These are phyloP conservation scores for Pseudophaeomoniella oleicola DNA, from an alignment of 2,329 filamentous ascomycete species.

Conservation along the genomic window DNA sequence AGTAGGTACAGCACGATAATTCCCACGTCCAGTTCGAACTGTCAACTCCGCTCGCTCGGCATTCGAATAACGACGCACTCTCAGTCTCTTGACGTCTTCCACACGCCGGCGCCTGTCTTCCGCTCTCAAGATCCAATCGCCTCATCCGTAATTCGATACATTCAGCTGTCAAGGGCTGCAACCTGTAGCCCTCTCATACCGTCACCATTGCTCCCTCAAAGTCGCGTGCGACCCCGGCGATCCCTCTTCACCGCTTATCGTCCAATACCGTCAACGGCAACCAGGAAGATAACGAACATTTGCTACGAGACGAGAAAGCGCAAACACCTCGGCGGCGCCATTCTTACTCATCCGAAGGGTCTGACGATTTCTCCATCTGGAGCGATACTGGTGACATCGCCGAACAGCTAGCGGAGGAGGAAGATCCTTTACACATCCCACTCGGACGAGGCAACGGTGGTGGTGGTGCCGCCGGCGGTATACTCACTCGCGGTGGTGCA, in stretches of 20 bases:
- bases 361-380: slow-evolving; percentile 65
- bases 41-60: no score
- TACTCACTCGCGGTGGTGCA: slow-evolving; percentile 16
- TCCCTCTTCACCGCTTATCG: slow-evolving; percentile 65
- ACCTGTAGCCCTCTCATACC: slow-evolving; percentile 57
- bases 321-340: slow-evolving; percentile 36
- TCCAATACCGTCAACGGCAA: slow-evolving; percentile 18
- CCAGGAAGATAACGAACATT: slow-evolving; percentile 18
- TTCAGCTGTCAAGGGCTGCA: slow-evolving; percentile 50
- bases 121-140: no score
- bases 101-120: no score
- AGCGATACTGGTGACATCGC: slow-evolving; percentile 90
- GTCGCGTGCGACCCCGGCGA: slow-evolving; percentile 61
- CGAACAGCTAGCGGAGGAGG: slow-evolving; percentile 71
- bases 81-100: no score
- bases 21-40: no score
- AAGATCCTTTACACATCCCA: slow-evolving; percentile 64
- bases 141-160: no score
- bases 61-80: no score
- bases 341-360: slow-evolving; percentile 33
- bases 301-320: slow-evolving; percentile 31
- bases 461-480: slow-evolving; percentile 14
- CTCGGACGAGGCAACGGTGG: slow-evolving; percentile 35
- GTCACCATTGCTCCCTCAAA: slow-evolving; percentile 75
- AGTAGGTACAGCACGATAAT: no score